Evolutionary conservation across 2,329 filamentous ascomycete genomes (phyloP), one percentile per base, ranked within the genome.

Genomic region (Stachybotrys echinatus): DNA sequence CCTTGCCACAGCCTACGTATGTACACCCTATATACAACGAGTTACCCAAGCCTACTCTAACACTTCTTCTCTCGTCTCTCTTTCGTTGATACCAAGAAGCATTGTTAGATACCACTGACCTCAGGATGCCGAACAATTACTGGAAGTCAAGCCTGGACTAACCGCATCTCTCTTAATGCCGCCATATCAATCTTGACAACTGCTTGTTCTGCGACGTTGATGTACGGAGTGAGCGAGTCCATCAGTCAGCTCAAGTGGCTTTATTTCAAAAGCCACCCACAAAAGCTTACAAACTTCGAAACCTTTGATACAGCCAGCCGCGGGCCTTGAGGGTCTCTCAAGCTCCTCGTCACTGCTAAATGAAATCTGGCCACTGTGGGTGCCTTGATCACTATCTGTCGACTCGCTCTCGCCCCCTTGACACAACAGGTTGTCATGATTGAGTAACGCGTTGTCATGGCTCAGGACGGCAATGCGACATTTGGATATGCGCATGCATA

Each of bases 201-300:
- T 7, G 12, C 10, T 18, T 54, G 48, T 18, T 31, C 46, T 19
- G 50, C 52, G 2, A 7, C 40, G 12, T 22, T 55, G 23, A 52
- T 54, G 54, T 48, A 52, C 20, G 39, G 37, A 3, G 50, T 54
- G n/a, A 52, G 54, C 39, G 39, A 43, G 8, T 55, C 48, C 19
- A 54, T 55, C 22, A 44, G 48, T 19, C 54, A 55, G 22, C 43
- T 55, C 19, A 55, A 55, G 31, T 55, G 52, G 53, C 50, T 49
- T 19, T 20, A 52, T 43, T 55, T 53, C 48, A 51, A 42, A 8
- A 21, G 20, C 6, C 12, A 23, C 1, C 49, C 45, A 12, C 47
- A 31, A 6, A 27, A 39, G 5, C 42, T 55, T 2, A 5, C n/a
- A 6, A 20, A 38, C 20, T 45, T 55, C 18, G 45, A 52, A 45